These are phyloP conservation scores for Fusarium camptoceras DNA, from an alignment of 2,329 filamentous ascomycete species.

Conservation along the genomic window DNA sequence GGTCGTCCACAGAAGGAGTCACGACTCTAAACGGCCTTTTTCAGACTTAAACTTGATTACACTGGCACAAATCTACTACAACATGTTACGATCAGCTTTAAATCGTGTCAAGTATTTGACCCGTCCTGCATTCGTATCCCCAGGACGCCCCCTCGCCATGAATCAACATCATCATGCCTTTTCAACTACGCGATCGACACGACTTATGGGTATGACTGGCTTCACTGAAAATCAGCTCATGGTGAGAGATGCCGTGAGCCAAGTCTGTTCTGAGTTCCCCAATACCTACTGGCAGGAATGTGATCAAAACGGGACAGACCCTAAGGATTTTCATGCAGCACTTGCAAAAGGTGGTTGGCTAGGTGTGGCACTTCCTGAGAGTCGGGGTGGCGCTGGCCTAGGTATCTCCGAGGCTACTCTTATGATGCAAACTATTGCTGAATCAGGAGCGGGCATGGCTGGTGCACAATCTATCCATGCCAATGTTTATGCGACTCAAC, in stretches of 20 bases:
- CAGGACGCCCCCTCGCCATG: too few relatives aligned
- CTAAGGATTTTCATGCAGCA: slow-evolving; percentile 79
- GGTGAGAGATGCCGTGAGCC: slow-evolving; percentile 76
- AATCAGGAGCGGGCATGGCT: slow-evolving; percentile 84
- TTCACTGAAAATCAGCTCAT: slow-evolving; percentile 80
- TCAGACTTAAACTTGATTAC: too few relatives aligned
- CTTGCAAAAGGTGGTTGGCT: slow-evolving; percentile 83
- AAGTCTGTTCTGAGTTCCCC: slow-evolving; percentile 78
- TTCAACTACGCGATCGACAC: slow-evolving; percentile 50
- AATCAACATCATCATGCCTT: slow-evolving; percentile 41
- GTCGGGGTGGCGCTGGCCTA: slow-evolving; percentile 78
- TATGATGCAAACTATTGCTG: slow-evolving; percentile 87
- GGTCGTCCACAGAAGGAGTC: too few relatives aligned
- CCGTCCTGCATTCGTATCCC: too few relatives aligned
- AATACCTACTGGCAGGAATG: slow-evolving; percentile 82
- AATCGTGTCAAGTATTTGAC: too few relatives aligned
- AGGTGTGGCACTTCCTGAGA: slow-evolving; percentile 81
- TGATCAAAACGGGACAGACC: slow-evolving; percentile 77
- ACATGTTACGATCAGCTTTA: too few relatives aligned
- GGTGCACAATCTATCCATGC: slow-evolving; percentile 72
- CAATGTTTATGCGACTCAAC: slow-evolving; percentile 81
- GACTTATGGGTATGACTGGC: slow-evolving; percentile 76
- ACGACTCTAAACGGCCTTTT: too few relatives aligned
- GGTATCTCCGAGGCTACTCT: slow-evolving; percentile 85
- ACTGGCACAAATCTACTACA: too few relatives aligned